These are phyloP conservation scores for Penicillium rolfsii DNA, from an alignment of 2,329 filamentous ascomycete species.

Conservation along the genomic window DNA sequence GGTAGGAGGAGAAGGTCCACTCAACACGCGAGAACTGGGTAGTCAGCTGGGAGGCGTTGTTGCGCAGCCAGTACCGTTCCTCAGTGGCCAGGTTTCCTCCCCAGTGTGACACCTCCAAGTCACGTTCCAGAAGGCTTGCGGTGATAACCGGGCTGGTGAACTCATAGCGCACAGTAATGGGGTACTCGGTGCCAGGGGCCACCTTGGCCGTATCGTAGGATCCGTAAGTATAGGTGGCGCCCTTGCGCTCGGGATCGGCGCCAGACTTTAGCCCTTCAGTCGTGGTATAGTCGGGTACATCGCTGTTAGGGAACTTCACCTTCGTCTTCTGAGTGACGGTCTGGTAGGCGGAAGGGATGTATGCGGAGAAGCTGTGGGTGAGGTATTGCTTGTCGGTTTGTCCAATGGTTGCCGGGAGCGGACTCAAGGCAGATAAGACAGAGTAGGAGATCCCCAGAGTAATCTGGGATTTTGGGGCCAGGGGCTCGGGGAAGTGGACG, in stretches of 20 bases:
- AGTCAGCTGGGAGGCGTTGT: constrained; percentile 79
- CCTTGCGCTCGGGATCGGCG: constrained; percentile 77
- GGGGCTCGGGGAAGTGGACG: constrained; percentile 74
- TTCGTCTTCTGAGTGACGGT: constrained; percentile 97
- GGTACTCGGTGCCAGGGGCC: constrained; percentile 73
- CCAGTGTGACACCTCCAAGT: constrained; percentile 97
- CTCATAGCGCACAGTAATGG: constrained; percentile 83
- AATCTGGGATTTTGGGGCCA: constrained; percentile 75
- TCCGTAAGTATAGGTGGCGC: constrained; percentile 84
- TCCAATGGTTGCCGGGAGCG: constrained; percentile 79
- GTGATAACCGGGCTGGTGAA: constrained; percentile 91
- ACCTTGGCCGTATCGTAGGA: constrained; percentile 73
- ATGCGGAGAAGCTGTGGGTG: constrained; percentile 81
- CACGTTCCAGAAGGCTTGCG: constrained; percentile 77
- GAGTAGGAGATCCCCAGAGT: constrained; percentile 88
- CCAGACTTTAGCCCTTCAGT: constrained; percentile 64
- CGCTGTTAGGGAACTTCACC: constrained; percentile 78
- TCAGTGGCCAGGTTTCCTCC: constrained; percentile 95
- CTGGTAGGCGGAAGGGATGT: constrained; percentile 78
- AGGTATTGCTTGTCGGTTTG: constrained; percentile 89
- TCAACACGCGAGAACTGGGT: constrained; percentile 75
- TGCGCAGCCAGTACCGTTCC: constrained; percentile 85
- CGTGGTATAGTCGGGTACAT: constrained; percentile 83
- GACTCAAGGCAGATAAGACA: constrained; percentile 74
- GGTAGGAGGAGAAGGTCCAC: constrained; percentile 73